Evolutionary conservation across 202 grass and related monocot species (phyloP).

Genomic region (Panicum virgatum): DNA sequence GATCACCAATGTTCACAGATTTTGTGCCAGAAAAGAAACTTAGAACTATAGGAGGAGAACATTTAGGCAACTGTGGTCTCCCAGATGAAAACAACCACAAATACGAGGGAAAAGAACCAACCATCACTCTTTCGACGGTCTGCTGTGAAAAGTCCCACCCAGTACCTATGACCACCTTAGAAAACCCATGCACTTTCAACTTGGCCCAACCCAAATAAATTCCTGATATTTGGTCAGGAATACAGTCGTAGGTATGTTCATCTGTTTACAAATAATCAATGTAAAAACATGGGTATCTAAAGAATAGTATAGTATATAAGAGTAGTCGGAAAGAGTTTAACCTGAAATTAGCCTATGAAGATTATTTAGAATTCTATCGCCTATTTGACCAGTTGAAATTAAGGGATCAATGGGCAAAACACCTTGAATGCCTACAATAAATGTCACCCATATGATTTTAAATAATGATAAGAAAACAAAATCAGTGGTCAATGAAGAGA

Average conservation of each 20-base stretch:
- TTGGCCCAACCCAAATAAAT: constrained; percentile 84
- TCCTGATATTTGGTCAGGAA: constrained; percentile 78
- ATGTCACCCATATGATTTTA: constrained; percentile 3
- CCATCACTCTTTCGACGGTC: constrained; percentile 59
- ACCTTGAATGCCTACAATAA: constrained; percentile 63
- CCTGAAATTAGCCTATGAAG: constrained; percentile 54
- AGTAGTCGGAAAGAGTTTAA: constrained; percentile 11
- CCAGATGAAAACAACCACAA: neutral
- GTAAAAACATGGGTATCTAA: neutral
- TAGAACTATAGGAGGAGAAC: neutral
- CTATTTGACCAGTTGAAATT: constrained; percentile 38
- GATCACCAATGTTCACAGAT: neutral
- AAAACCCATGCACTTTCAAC: constrained; percentile 50
- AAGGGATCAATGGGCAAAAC: constrained; percentile 72
- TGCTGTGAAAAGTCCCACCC: constrained; percentile 68
- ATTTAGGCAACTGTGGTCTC: neutral
- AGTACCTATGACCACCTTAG: constrained; percentile 58
- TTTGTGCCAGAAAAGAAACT: neutral
- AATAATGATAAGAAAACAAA: constrained; percentile 5
- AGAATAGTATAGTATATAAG: neutral
- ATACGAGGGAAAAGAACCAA: constrained; percentile 30
- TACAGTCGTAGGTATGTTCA: constrained; percentile 50
- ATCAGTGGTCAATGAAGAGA: constrained; percentile 18
- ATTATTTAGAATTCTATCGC: constrained; percentile 35
- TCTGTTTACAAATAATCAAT: constrained; percentile 43